Evolutionary conservation across 2,329 filamentous ascomycete genomes (phyloP), one percentile per base, ranked within the genome.

Genomic region (Cordyceps tenuipes): DNA sequence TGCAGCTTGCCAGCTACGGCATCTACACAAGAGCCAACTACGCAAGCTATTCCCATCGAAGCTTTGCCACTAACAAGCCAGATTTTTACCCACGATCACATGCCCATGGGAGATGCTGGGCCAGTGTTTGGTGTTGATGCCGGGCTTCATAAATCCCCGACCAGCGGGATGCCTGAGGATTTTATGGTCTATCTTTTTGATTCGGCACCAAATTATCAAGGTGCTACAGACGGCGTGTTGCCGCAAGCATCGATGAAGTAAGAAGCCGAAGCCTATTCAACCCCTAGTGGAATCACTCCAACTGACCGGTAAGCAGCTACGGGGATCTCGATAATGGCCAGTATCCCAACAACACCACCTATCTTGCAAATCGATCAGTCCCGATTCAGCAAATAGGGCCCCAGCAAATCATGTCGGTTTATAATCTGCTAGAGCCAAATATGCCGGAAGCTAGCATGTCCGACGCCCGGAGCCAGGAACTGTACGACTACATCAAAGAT

Each of bases 351-450:
- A 54, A 23, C n/a, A 44, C 43, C 23, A 23, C 50, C 19, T 52
- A 60, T 34, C 34, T 60, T 12, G 31, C 21, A 34, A 49, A n/a
- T 17, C 50, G 21, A 13, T 13, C 50, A 2, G 50, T 43, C 12
- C 50, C 50, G 15, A 54, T 66, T 66, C 61, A 69, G 77, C 82
- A 82, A 39, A 76, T 80, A n/a, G 73, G 78, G 13, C 82, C 84
- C 3, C 86, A 90, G 65, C 89, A 95, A 67, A 86, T 92, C 41
- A 96, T 96, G 91, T 89, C 90, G 19, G 89, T 96, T 52, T 93
- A 87, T 61, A 95, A 88, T 66, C 81, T 95, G 44, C 80, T 95
- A 29, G 91, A 95, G 69, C 87, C 90, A 26, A 88, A 85, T 57
- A 83, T 88, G 6, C 89, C 89, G 0, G 90, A 95, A 68, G 87